These are phyloP conservation scores for Debaryomyces psychrophilus DNA, from an alignment of 1,139 yeast genomes.

Conservation along the genomic window DNA sequence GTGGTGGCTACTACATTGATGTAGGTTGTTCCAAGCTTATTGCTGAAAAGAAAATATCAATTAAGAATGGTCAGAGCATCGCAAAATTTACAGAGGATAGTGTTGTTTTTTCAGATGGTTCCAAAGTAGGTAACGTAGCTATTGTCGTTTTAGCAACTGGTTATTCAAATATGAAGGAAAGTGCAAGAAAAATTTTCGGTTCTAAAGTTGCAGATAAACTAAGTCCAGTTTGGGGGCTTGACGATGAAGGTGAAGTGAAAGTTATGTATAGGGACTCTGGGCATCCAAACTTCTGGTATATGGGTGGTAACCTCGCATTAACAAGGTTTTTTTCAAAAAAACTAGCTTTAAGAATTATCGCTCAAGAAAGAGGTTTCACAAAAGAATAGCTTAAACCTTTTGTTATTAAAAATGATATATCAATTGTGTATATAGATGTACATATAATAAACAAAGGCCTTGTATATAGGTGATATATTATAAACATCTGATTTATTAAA, in stretches of 20 bases:
- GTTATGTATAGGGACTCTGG: slow-evolving; percentile 29
- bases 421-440: too few species aligned
- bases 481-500: too few species aligned
- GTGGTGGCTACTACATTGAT: slow-evolving; percentile 49
- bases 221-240: slow-evolving; percentile 35
- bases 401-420: neutral
- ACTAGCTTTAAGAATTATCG: slow-evolving; percentile 36
- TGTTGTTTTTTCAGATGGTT: slow-evolving; percentile 42
- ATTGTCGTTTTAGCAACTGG: slow-evolving; percentile 49
- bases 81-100: slow-evolving; percentile 34
- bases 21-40: slow-evolving; percentile 43
- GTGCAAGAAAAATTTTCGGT: slow-evolving; percentile 39
- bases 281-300: slow-evolving; percentile 38
- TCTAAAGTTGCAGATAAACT: slow-evolving; percentile 31
- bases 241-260: slow-evolving; percentile 34
- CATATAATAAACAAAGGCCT: too few species aligned
- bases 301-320: slow-evolving; percentile 43
- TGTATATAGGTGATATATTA: too few species aligned
- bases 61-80: slow-evolving; percentile 34
- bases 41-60: slow-evolving; percentile 35
- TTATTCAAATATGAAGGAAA: slow-evolving; percentile 42
- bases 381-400: neutral
- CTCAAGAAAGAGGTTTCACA: slow-evolving; percentile 19
- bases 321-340: slow-evolving; percentile 37
- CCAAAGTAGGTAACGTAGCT: slow-evolving; percentile 29